Base-by-base conservation (phyloP, 345 rosid genomes). In the Draba incana region DNA sequence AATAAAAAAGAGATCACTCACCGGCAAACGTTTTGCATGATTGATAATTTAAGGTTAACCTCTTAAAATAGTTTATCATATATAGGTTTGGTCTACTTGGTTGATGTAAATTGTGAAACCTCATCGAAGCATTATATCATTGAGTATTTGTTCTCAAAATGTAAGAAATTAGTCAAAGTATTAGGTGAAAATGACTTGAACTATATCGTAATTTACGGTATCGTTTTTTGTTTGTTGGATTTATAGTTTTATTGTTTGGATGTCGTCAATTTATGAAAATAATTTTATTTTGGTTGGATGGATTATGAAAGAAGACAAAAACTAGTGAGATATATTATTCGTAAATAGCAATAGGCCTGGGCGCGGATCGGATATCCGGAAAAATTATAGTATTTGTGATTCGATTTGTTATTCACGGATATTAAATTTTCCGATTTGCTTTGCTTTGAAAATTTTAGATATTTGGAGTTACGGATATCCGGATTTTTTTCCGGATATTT, bases 291-390 rank as follows among this genome's bases (percentile, higher is more conserved):
- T 55, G 16, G 52, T 13, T 46, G n/a, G 42, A 50, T 57, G 47
- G 55, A 43, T 25, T 44, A 41, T 57, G 48, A 31, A 73, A 50
- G 56, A 3, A 24, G 77, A 66, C 62, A 65, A 58, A 65, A 71
- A 33, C 16, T 15, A 56, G 58, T 56, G 23, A 15, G 48, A 5
- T 5, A 41, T 42, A 38, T 46, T 46, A 35, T 2, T 35, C 2
- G 10, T 35, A 35, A 2, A 35, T 3, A 8, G 39, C 44, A 38
- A 30, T 15, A 10, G 30, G 75, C n/a, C n/a, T n/a, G n/a, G n/a
- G n/a, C n/a, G n/a, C n/a, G n/a, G n/a, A n/a, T n/a, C n/a, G n/a
- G n/a, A n/a, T n/a, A n/a, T n/a, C n/a, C n/a, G n/a, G n/a, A n/a
- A n/a, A n/a, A n/a, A n/a, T n/a, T n/a, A n/a, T n/a, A n/a, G n/a